Evolutionary conservation across 192 early-diverging fungal species (phyloP), one percentile per base, ranked within the genome.

Genomic region (Endogone sp.): DNA sequence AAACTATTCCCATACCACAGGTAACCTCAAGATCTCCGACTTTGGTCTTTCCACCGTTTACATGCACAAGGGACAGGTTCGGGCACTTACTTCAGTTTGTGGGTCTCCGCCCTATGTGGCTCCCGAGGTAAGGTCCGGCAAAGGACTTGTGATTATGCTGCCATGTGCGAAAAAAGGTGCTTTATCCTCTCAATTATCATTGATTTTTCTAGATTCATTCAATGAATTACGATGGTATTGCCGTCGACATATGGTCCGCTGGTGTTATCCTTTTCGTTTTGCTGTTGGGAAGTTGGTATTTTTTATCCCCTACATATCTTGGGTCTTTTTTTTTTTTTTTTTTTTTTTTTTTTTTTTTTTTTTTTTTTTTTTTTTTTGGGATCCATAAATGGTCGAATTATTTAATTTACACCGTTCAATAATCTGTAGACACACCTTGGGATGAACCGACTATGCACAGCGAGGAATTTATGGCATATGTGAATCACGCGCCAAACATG

Each of bases 41-140:
- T 92, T 92, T 82, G 90, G 90, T 16, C 70, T 91, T 4, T 85
- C 90, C 13, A 92, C 87, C 2, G 87, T 91, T 2, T 92, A 85
- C 68, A 70, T 67, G 37, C 66, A 84, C 62, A 81, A 84, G 31
- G 87, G 87, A 60, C 70, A 72, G 23, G 69, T 63, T 23, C 76
- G 90, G n/a, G 70, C 76, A 3, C 69, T 92, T 4, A 79, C 68
- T n/a, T 91, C 88, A 1, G 82, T 88, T n/a, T 92, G 90, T 55
- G 90, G 90, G 6, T 85, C 87, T 10, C 87, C 90, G 1, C 90
- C 90, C 0, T 92, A 92, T 70, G 82, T 91, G 27, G 90, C 87
- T 10, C 85, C 81, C 23, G 81, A 83, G 77, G 80, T 76, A 73
- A 9, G 26, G 22, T 20, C 3, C n/a, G 13, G 69, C 70, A 2